These are phyloP conservation scores for Chrysoporthe austroafricana DNA, from an alignment of 2,329 filamentous ascomycete genomes.

Conservation along the genomic window DNA sequence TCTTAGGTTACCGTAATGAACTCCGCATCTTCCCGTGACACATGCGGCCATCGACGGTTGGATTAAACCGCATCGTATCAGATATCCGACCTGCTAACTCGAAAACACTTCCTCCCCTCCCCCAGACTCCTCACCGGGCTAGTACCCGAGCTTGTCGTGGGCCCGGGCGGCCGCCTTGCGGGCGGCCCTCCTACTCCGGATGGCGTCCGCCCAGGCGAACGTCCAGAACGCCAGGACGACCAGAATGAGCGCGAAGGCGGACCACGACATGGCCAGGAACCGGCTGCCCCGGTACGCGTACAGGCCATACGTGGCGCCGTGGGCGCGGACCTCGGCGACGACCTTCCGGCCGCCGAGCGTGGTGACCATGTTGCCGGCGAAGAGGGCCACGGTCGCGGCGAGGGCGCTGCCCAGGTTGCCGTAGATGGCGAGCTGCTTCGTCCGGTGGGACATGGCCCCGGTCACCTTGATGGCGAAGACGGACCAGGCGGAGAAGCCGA, in stretches of 20 bases:
- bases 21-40: no score
- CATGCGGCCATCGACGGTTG: no score
- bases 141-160: slow-evolving; percentile 1
- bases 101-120: no score
- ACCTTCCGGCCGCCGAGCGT: slow-evolving; percentile 48
- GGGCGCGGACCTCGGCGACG: slow-evolving; percentile 45
- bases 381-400: slow-evolving; percentile 43
- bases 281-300: slow-evolving; percentile 47
- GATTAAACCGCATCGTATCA: no score
- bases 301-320: slow-evolving; percentile 50
- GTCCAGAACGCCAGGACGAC: slow-evolving; percentile 46
- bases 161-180: not conserved
- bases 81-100: no score
- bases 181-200: not conserved
- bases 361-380: slow-evolving; percentile 48
- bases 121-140: not conserved
- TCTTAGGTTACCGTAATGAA: no score
- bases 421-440: slow-evolving; percentile 14
- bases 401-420: slow-evolving; percentile 44
- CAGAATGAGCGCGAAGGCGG: slow-evolving; percentile 50
- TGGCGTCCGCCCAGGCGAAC: slow-evolving; percentile 5
- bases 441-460: slow-evolving; percentile 7
- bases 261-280: slow-evolving; percentile 53
- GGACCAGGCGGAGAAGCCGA: slow-evolving; percentile 29
- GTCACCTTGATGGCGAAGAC: slow-evolving; percentile 24